Percentiles rank a stretch among this genome's conserved stretches.
Evolutionary conservation across 1,139 yeast genomes (phyloP).

Genomic region (Lodderomyces parapsilosis): DNA sequence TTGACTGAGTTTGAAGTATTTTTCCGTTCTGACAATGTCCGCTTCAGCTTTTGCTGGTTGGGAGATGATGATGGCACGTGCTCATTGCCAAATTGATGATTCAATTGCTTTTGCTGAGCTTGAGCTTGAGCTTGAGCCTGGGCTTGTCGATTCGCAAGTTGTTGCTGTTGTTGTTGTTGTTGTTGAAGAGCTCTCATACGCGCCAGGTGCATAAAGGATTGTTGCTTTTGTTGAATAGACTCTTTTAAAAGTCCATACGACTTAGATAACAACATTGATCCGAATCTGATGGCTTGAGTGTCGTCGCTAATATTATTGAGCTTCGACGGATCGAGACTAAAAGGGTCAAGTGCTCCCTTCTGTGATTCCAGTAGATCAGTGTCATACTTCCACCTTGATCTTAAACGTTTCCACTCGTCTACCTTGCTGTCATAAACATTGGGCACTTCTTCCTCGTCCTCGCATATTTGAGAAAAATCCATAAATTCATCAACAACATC

Average conservation of each 20-base stretch:
- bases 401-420: slow-evolving; percentile 55
- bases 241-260: slow-evolving; percentile 70
- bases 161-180: slow-evolving; percentile 36
- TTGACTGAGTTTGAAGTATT: slow-evolving; percentile 1
- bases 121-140: slow-evolving; percentile 26
- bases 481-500: slow-evolving; percentile 39
- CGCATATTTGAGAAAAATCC: slow-evolving; percentile 22
- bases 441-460: slow-evolving; percentile 18
- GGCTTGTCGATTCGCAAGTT: slow-evolving; percentile 26
- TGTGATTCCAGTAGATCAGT: slow-evolving; percentile 53
- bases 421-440: slow-evolving; percentile 52
- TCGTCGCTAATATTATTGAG: slow-evolving; percentile 81
- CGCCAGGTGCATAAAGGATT: slow-evolving; percentile 42
- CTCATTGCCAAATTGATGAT: slow-evolving; percentile 1
- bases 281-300: slow-evolving; percentile 87
- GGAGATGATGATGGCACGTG: slow-evolving; percentile 6
- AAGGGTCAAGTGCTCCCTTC: slow-evolving; percentile 50
- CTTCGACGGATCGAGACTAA: slow-evolving; percentile 64
- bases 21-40: not conserved
- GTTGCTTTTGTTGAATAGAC: slow-evolving; percentile 49
- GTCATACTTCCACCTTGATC: slow-evolving; percentile 78
- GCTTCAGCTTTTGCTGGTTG: slow-evolving; percentile 2
- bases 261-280: slow-evolving; percentile 85
- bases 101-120: slow-evolving; percentile 7
- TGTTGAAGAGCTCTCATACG: slow-evolving; percentile 47